These are phyloP conservation scores for Neostapfia colusana DNA, from an alignment of 176 grass and related monocot genomes.

Conservation along the genomic window DNA sequence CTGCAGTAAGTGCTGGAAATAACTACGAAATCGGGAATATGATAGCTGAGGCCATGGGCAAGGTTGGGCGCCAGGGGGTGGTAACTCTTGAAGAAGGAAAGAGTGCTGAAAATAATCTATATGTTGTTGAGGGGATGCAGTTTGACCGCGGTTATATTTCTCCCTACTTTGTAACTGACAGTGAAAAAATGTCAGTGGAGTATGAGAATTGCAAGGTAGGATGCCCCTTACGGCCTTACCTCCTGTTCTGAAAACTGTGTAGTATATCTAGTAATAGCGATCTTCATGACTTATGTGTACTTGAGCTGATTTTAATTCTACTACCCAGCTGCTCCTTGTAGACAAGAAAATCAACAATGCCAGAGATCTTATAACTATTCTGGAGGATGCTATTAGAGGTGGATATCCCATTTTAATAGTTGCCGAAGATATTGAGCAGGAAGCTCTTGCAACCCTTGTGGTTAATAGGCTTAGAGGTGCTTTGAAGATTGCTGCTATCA, in stretches of 20 bases:
- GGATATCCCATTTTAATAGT: slow-evolving; percentile 64
- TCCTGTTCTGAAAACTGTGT: background rate
- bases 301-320: slow-evolving; percentile 13
- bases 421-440: slow-evolving; percentile 76
- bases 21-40: slow-evolving; percentile 67
- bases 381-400: slow-evolving; percentile 56
- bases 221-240: background rate
- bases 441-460: slow-evolving; percentile 76
- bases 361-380: slow-evolving; percentile 61
- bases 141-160: slow-evolving; percentile 76
- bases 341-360: slow-evolving; percentile 76
- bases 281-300: background rate
- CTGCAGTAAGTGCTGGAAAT: slow-evolving; percentile 61
- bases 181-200: slow-evolving; percentile 69
- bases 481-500: slow-evolving; percentile 63
- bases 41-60: slow-evolving; percentile 69
- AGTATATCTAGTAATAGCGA: background rate
- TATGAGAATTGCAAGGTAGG: slow-evolving; percentile 79
- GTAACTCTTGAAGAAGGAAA: slow-evolving; percentile 70
- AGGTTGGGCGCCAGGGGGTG: slow-evolving; percentile 64
- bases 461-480: slow-evolving; percentile 77
- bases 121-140: slow-evolving; percentile 75
- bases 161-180: slow-evolving; percentile 76
- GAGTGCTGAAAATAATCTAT: slow-evolving; percentile 61
- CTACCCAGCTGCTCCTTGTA: slow-evolving; percentile 57